phyloP scores from a whole-genome alignment of 345 rosid species.

The Tarenaya hassleriana region DNA sequence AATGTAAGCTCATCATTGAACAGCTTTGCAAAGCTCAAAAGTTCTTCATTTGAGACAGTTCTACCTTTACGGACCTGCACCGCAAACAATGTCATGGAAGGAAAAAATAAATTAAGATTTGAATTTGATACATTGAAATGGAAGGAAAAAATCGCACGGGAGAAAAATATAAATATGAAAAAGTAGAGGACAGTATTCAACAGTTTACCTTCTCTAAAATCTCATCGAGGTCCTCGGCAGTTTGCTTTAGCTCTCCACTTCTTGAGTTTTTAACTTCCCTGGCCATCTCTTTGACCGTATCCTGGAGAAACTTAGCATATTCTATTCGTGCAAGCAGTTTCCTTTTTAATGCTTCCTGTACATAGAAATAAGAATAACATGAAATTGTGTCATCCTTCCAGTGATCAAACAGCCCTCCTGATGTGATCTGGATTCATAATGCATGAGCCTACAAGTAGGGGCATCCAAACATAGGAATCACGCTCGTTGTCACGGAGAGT shows the following conservation, averaged over 20 bases:
- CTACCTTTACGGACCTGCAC: constrained; percentile 64
- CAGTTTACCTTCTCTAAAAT: constrained; percentile 48
- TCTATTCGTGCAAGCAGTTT: constrained; percentile 59
- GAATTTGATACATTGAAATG: not conserved
- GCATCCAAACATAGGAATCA: not conserved
- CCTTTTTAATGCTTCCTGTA: constrained; percentile 70
- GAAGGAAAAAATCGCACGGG: not conserved
- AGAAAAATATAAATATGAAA: no score
- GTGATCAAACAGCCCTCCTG: not conserved
- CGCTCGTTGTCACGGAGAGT: not conserved
- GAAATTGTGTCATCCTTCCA: not conserved
- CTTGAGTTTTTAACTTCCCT: constrained; percentile 76
- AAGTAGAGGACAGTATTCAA: constrained; percentile 16
- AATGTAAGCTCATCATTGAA: constrained; percentile 72
- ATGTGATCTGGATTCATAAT: not conserved
- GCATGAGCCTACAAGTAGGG: not conserved
- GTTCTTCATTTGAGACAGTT: constrained; percentile 54
- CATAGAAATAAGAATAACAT: constrained; percentile 10
- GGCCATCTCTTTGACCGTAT: constrained; percentile 89
- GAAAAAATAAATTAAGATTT: not conserved
- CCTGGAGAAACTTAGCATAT: constrained; percentile 77
- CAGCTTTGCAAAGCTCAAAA: constrained; percentile 66
- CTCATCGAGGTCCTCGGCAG: constrained; percentile 67
- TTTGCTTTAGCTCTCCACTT: constrained; percentile 60
- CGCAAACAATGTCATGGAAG: not conserved